Base-by-base conservation (phyloP, 164 flowering plant genomes). In the Kingdonia uniflora region DNA sequence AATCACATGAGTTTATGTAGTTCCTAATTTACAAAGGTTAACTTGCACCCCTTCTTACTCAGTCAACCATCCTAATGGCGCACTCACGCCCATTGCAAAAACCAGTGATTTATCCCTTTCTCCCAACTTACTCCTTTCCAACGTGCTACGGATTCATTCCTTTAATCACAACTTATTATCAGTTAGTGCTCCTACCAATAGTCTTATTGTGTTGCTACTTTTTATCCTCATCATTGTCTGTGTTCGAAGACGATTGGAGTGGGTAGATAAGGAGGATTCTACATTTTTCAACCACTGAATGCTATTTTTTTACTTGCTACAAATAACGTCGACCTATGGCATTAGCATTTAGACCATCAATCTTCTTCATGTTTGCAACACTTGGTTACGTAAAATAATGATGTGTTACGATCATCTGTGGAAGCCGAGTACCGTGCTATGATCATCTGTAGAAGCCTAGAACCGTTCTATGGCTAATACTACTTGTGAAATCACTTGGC, bases 211-310 rank as follows among this genome's bases (percentile, higher is more conserved):
- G 8, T 2, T 0, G 16, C 33, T n/a, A 16, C 10, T 16, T 50
- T 50, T 33, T 16, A 26, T 17, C 53, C 22, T 14, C 3, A 11
- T 14, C 37, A 26, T 50, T 50, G 14, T 29, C 26, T 50, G n/a
- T 3, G 15, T 17, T 22, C 6, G 19, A n/a, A 50, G 20, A 16
- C 13, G 21, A 10, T 50, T 16, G 21, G 0, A 16, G 39, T 29
- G 39, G 19, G 38, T 25, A 14, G 12, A n/a, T 13, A n/a, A 26
- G 37, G 39, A 2, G 40, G 53, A 13, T 12, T 50, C 12, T 50
- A 17, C 40, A 21, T 50, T 29, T 19, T 50, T 24, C 39, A 50
- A n/a, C n/a, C n/a, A n/a, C n/a, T n/a, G n/a, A n/a, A n/a, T n/a
- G n/a, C n/a, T n/a, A n/a, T n/a, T n/a, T n/a, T n/a, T n/a, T n/a